These are phyloP conservation scores for Hymenoscyphus albidus DNA, from an alignment of 2,329 filamentous ascomycete genomes.

Conservation along the genomic window DNA sequence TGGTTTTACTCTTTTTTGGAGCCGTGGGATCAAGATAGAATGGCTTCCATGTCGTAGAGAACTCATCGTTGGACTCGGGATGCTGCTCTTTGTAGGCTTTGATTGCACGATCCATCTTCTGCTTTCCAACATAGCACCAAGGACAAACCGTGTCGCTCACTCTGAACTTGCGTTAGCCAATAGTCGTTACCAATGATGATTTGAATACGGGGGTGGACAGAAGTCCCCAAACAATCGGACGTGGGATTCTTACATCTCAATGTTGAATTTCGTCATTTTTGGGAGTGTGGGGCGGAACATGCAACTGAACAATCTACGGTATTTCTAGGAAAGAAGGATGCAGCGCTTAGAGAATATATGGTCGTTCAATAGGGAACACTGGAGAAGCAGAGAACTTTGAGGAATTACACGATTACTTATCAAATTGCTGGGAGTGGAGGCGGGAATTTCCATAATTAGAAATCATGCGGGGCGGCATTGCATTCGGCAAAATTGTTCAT, in stretches of 20 bases:
- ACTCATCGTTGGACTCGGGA: conserved; percentile 61
- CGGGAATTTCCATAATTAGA: conserved; percentile 18
- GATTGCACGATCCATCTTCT: conserved; percentile 70
- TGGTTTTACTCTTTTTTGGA: conserved; percentile 47
- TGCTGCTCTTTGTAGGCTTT: conserved; percentile 58
- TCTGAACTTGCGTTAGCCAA: conserved; percentile 8
- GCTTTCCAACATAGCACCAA: conserved; percentile 76
- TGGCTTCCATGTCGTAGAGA: conserved; percentile 70
- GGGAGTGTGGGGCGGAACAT: conserved; percentile 26
- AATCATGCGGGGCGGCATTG: conserved; percentile 17
- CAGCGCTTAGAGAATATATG: conserved; percentile 2
- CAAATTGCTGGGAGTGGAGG: conserved; percentile 1
- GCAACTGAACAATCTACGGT: conserved; percentile 5
- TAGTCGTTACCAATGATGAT: neutral
- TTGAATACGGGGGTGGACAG: neutral
- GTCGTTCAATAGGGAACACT: neutral
- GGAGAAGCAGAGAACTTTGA: conserved; percentile 1
- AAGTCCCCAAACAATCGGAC: neutral
- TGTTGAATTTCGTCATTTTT: conserved; percentile 69
- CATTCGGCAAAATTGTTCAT: neutral
- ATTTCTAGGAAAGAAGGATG: neutral
- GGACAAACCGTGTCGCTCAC: conserved; percentile 82
- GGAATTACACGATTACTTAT: conserved; percentile 22
- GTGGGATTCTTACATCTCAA: conserved; percentile 50
- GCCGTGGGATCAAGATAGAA: conserved; percentile 74